These are phyloP conservation scores for Chlamydomonas asymmetrica DNA, from an alignment of 139 green algal species.

Conservation along the genomic window DNA sequence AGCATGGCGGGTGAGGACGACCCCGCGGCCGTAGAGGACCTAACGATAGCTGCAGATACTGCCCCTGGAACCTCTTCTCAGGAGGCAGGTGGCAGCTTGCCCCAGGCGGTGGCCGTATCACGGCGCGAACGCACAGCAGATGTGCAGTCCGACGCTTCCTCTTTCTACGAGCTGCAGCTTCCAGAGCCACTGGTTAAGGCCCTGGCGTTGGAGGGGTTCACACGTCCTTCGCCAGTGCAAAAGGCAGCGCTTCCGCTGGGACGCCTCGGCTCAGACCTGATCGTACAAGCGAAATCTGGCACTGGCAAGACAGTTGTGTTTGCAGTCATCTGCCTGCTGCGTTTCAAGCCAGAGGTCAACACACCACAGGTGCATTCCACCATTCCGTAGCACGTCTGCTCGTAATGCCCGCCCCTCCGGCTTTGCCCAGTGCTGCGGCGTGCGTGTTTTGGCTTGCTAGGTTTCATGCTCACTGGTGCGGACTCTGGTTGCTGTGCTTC, in stretches of 20 bases:
- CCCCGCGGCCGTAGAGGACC: too few species aligned
- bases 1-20: too few species aligned
- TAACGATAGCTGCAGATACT: too few species aligned
- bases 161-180: conserved; percentile 67
- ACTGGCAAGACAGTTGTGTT: conserved; percentile 89
- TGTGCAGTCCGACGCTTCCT: conserved; percentile 44
- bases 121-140: conserved; percentile 33
- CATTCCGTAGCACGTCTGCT: too few species aligned
- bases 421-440: too few species aligned
- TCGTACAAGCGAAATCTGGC: conserved; percentile 86
- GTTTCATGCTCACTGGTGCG: too few species aligned
- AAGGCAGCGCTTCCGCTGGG: conserved; percentile 72
- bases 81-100: too few species aligned
- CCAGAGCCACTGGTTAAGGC: conserved; percentile 47
- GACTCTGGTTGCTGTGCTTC: too few species aligned
- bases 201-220: conserved; percentile 60
- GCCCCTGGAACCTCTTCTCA: too few species aligned
- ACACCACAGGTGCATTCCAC: conserved; percentile 47
- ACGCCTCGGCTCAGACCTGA: conserved; percentile 72
- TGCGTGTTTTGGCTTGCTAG: too few species aligned
- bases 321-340: conserved; percentile 55
- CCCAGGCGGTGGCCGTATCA: too few species aligned
- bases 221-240: conserved; percentile 74
- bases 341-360: conserved; percentile 37
- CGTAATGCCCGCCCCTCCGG: too few species aligned